Evolutionary conservation across 176 grass and related monocot genomes (phyloP).

Genomic region (Oryza brachyantha): DNA sequence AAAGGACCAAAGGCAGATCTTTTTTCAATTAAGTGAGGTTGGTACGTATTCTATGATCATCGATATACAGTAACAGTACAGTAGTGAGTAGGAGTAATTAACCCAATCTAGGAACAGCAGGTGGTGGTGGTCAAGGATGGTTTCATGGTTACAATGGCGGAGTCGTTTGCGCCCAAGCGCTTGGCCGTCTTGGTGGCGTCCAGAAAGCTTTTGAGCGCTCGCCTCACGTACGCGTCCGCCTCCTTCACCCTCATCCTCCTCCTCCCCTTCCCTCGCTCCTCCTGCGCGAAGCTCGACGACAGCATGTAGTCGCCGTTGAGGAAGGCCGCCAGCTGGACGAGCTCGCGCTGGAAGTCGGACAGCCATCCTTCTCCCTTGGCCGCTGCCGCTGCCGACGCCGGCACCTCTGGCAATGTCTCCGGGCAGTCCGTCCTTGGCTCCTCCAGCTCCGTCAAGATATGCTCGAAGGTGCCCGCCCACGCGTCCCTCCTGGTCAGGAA

Average conservation of each 20-base stretch:
- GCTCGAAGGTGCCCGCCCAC: constrained; percentile 90
- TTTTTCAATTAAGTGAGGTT: no score
- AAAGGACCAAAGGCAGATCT: no score
- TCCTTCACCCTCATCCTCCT: constrained; percentile 81
- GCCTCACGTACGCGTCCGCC: constrained; percentile 56
- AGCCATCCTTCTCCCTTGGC: constrained; percentile 59
- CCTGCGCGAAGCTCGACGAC: constrained; percentile 46
- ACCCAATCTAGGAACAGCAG: neutral
- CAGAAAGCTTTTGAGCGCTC: constrained; percentile 57
- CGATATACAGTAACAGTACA: neutral
- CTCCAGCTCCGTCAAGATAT: constrained; percentile 51
- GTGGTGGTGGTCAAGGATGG: constrained; percentile 43
- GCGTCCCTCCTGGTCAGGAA: constrained; percentile 85
- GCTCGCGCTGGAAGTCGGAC: constrained; percentile 78
- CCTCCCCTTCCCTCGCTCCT: constrained; percentile 36
- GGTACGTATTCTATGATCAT: neutral
- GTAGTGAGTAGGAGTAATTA: no score
- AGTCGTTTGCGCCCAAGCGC: constrained; percentile 56
- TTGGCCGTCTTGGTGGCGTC: constrained; percentile 67
- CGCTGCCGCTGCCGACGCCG: constrained; percentile 11
- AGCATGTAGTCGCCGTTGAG: constrained; percentile 81
- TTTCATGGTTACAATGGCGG: constrained; percentile 77
- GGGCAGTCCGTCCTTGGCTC: constrained; percentile 83
- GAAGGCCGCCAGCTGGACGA: constrained; percentile 65
- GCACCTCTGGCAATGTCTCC: constrained; percentile 63